Percentiles rank a stretch among this genome's conserved stretches.
These are phyloP conservation scores for Lagenidium giganteum DNA, from an alignment of 352 stramenopile species.

Conservation along the genomic window DNA sequence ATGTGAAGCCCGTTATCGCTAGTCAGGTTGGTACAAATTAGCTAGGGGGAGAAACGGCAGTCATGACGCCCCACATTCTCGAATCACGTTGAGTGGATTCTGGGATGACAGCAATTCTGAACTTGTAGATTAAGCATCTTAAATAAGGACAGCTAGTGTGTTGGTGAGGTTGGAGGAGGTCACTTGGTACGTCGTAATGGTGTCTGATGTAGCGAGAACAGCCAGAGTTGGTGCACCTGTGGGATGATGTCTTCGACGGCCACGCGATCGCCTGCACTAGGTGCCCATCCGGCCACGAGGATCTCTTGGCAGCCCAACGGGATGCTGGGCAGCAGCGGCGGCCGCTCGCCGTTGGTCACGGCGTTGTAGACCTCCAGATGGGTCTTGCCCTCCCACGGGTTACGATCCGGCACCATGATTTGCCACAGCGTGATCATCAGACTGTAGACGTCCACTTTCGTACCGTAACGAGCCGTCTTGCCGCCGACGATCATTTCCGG, in stretches of 20 bases:
- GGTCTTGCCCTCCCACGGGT: constrained; percentile 66
- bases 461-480: constrained; percentile 75
- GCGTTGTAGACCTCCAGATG: constrained; percentile 79
- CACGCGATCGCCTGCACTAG: constrained; percentile 68
- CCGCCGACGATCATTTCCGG: constrained; percentile 81
- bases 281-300: constrained; percentile 62
- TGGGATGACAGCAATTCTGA: too few species aligned
- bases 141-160: too few species aligned
- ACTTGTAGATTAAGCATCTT: too few species aligned
- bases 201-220: constrained; percentile 74
- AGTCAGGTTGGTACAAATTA: too few species aligned
- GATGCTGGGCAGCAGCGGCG: constrained; percentile 62
- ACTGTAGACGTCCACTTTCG: constrained; percentile 79
- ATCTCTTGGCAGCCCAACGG: constrained; percentile 68
- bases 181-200: constrained; percentile 62
- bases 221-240: constrained; percentile 71
- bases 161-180: too few species aligned
- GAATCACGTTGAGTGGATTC: too few species aligned
- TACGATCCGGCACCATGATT: constrained; percentile 75
- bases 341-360: constrained; percentile 67
- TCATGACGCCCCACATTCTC: too few species aligned
- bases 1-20: too few species aligned
- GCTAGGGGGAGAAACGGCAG: too few species aligned
- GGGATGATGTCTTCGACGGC: constrained; percentile 72
- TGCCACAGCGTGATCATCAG: constrained; percentile 87